Evolutionary conservation across 2,329 filamentous ascomycete genomes (phyloP), one percentile per base, ranked within the genome.

Genomic region (Cladosporium sp.): DNA sequence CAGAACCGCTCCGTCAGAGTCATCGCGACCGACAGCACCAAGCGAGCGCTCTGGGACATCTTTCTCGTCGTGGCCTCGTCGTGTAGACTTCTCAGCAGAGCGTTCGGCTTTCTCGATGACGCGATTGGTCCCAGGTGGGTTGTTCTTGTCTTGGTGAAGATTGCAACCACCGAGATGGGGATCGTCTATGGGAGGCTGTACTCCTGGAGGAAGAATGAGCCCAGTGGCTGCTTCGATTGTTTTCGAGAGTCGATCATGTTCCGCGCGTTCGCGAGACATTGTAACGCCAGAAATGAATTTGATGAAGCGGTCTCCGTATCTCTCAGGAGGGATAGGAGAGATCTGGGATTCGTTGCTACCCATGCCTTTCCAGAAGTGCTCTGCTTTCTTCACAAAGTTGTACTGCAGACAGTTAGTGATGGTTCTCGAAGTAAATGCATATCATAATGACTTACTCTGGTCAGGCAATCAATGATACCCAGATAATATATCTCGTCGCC

Each of bases 401-500:
- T 97, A 99, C 90, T 96, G 67, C 14, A 28, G 20, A 28, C 2
- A 5, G 36, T 56, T 30, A 56, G 51, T 37, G 9, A 25, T n/a
- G 25, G 40, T 34, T 12, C 30, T 12, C 9, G 15, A 9, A 39
- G 11, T 36, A 20, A 20, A 11, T 7, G 28, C 17, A 25, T 34
- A 12, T 34, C 11, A 34, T 19, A 45, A 84, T 19, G 43, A 84
- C 90, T 85, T 82, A 96, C 92, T 73, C 97, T 56, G 67, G 94
- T 99, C 68, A 99, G 80, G 74, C 94, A 99, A 75, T 99, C 94
- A 73, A 99, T 99, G 67, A 99, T 95, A 37, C 94, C 95, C 7
- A 99, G 84, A 72, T 99, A 99, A 75, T 99, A 99, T 42, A 99
- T 92, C 75, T 96, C 91, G 57, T 97, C 90, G 1, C 88, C 92